Conservation (phyloP, 306 rosid genomes). For the Cicer cuneatum region DNA sequence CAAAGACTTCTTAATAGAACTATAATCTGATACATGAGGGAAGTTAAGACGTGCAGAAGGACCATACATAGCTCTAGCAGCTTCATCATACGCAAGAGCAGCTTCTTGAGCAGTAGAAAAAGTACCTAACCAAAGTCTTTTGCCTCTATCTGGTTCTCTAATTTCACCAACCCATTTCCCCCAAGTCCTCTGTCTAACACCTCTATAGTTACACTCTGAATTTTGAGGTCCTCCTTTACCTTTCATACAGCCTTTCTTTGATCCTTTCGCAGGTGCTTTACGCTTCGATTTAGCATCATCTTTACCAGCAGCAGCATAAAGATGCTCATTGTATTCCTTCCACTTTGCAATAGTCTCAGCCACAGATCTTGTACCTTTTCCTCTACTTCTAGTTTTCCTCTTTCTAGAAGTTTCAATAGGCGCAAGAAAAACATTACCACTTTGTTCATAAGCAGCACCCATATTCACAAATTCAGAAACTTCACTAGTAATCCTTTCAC, state of each 20-base stretch:
- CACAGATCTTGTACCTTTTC: slow-evolving; percentile 57
- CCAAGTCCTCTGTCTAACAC: slow-evolving; percentile 99
- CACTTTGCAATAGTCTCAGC: slow-evolving; percentile 81
- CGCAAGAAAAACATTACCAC: slow-evolving; percentile 33
- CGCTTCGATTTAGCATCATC: slow-evolving; percentile 48
- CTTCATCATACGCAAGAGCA: slow-evolving; percentile 82
- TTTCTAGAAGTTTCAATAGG: slow-evolving; percentile 63
- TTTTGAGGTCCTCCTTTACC: slow-evolving; percentile 98
- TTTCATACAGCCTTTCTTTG: slow-evolving; percentile 99
- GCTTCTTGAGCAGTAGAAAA: slow-evolving; percentile 74
- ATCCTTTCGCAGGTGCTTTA: slow-evolving; percentile 80
- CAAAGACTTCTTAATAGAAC: slow-evolving; percentile 37
- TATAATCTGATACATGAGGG: slow-evolving; percentile 51
- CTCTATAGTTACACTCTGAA: slow-evolving; percentile 72
- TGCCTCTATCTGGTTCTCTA: slow-evolving; percentile 80
- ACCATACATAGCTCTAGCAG: slow-evolving; percentile 94
- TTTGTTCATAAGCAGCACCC: slow-evolving; percentile 61
- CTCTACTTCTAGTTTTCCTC: slow-evolving; percentile 74
- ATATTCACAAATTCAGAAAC: slow-evolving; percentile 37
- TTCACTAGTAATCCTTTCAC: background rate
- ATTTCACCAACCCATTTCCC: slow-evolving; percentile 98
- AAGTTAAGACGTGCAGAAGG: slow-evolving; percentile 78
- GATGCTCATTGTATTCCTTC: slow-evolving; percentile 61
- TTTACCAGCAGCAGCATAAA: slow-evolving; percentile 43
- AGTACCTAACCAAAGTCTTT: slow-evolving; percentile 87